Percentiles rank a stretch among this genome's conserved stretches.
These are phyloP conservation scores for Debaryomyces robertsiae DNA, from an alignment of 1,139 yeast genomes.

Conservation along the genomic window DNA sequence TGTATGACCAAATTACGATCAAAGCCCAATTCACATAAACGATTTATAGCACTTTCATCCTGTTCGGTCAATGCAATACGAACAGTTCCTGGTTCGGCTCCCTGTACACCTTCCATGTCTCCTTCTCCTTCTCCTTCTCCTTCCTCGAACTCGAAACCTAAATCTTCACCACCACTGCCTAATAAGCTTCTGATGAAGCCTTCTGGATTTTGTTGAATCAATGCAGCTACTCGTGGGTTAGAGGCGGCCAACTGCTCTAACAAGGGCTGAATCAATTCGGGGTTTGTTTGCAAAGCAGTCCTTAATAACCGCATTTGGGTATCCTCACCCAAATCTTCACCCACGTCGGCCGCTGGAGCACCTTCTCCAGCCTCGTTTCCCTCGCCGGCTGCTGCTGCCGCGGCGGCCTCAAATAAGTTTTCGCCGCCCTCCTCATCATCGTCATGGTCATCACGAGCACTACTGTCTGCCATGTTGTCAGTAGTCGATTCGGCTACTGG, in stretches of 20 bases:
- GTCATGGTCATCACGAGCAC: conserved; percentile 28
- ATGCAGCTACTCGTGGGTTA: conserved; percentile 84
- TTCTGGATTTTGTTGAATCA: conserved; percentile 84
- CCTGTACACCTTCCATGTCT: conserved; percentile 35
- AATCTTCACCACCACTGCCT: conserved; percentile 53
- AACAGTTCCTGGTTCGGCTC: conserved; percentile 43
- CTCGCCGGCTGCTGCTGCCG: conserved; percentile 52
- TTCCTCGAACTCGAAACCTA: conserved; percentile 44
- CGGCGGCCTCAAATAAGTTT: conserved; percentile 71
- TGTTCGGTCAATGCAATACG: conserved; percentile 72
- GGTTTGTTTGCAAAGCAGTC: conserved; percentile 79
- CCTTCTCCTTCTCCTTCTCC: conserved; percentile 39
- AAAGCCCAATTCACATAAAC: conserved; percentile 91
- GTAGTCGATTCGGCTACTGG: conserved; percentile 27
- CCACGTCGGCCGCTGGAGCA: conserved; percentile 26
- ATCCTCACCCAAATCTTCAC: conserved; percentile 41
- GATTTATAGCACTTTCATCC: conserved; percentile 83
- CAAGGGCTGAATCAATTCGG: conserved; percentile 84
- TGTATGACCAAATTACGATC: conserved; percentile 86
- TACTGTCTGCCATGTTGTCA: conserved; percentile 21
- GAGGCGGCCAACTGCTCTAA: conserved; percentile 81
- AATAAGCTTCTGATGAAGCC: conserved; percentile 75
- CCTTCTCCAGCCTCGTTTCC: conserved; percentile 34
- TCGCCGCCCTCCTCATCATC: conserved; percentile 39
- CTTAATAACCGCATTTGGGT: conserved; percentile 68